A percentile compares a stretch with the other conserved stretches of the same genome.
These are phyloP conservation scores for Pichia exigua DNA, from an alignment of 805 yeast species.

Conservation along the genomic window DNA sequence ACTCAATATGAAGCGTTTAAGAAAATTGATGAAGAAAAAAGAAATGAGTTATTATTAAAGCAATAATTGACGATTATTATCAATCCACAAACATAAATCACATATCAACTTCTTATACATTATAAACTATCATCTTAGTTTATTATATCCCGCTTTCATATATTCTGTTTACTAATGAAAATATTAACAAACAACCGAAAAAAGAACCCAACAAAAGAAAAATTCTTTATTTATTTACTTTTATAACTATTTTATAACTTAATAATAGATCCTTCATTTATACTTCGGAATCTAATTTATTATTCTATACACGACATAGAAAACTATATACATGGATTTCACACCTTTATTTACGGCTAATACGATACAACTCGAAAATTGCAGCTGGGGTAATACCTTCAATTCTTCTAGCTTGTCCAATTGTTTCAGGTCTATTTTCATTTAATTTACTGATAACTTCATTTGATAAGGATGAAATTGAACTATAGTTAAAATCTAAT, in stretches of 20 bases:
- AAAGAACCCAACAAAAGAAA: too few species aligned
- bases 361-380: conserved; percentile 63
- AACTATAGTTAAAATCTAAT: conserved; percentile 48
- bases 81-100: background rate
- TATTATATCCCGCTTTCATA: background rate
- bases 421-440: conserved; percentile 73
- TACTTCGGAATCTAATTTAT: background rate
- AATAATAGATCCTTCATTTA: background rate
- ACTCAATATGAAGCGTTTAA: conserved; percentile 26
- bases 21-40: conserved; percentile 25
- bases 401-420: conserved; percentile 91
- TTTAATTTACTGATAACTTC: conserved; percentile 69
- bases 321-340: background rate
- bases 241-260: conserved; percentile 16
- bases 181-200: background rate
- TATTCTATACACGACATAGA: background rate
- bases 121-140: background rate
- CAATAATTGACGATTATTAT: background rate
- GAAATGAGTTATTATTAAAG: conserved; percentile 16
- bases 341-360: conserved; percentile 30
- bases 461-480: conserved; percentile 56
- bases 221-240: conserved; percentile 6
- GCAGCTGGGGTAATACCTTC: conserved; percentile 97
- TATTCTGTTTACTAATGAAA: background rate
- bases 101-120: background rate